Percentiles rank a stretch among this genome's conserved stretches.
Conservation (phyloP, 192 early-diverging fungal species). For the Entomortierella chlamydospora region DNA sequence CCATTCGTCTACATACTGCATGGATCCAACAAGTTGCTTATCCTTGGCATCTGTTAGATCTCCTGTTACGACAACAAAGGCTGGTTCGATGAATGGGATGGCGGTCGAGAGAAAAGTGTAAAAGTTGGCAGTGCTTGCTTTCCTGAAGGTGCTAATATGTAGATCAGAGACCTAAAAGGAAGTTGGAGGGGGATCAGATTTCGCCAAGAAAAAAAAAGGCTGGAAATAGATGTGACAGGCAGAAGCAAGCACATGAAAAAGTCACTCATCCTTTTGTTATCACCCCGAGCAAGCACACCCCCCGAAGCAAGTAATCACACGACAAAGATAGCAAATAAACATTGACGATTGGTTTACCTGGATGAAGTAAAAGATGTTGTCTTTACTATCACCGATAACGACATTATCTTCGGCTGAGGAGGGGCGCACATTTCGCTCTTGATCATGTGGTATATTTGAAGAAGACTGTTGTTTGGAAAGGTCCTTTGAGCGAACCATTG, state of each 20-base stretch:
- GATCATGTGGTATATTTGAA: not conserved
- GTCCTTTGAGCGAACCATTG: slow-evolving; percentile 40
- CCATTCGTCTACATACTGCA: slow-evolving; percentile 90
- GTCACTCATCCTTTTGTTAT: not conserved
- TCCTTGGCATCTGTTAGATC: slow-evolving; percentile 93
- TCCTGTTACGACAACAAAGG: slow-evolving; percentile 84
- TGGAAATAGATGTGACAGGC: not conserved
- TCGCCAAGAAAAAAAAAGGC: not conserved
- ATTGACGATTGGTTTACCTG: slow-evolving; percentile 59
- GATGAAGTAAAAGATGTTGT: slow-evolving; percentile 76
- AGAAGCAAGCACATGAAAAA: not conserved
- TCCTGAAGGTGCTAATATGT: slow-evolving; percentile 82
- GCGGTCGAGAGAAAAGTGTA: slow-evolving; percentile 77
- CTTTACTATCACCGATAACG: slow-evolving; percentile 64
- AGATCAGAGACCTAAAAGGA: slow-evolving; percentile 79
- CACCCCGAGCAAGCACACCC: too few species aligned
- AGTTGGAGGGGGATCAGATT: not conserved
- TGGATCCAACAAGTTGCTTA: slow-evolving; percentile 67
- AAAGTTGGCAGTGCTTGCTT: slow-evolving; percentile 80
- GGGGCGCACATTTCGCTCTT: too few species aligned
- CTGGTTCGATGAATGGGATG: slow-evolving; percentile 81
- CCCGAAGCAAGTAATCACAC: too few species aligned
- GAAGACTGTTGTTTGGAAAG: not conserved
- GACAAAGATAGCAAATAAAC: not conserved
- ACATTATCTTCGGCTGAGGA: slow-evolving; percentile 12